Evolutionary conservation across 495 filamentous ascomycete genomes (phyloP).

Genomic region (Podospora pseudocomata): DNA sequence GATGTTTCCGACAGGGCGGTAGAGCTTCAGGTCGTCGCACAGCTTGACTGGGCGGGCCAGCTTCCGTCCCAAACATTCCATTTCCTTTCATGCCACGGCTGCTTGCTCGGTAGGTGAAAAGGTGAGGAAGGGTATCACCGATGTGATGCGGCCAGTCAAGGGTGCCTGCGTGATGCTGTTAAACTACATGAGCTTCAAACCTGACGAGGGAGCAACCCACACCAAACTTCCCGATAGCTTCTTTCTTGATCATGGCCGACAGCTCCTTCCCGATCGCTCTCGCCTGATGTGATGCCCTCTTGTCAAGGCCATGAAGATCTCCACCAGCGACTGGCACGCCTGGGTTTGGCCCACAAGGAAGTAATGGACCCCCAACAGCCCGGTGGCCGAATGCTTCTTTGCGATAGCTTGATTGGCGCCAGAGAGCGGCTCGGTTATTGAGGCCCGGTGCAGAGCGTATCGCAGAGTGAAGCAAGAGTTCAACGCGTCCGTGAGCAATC

Average conservation of each 20-base stretch:
- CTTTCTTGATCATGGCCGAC: not conserved
- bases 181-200: not conserved
- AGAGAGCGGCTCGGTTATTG: not conserved
- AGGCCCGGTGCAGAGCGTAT: not conserved
- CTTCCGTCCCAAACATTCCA: constrained; percentile 35
- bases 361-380: not conserved
- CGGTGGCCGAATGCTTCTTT: not conserved
- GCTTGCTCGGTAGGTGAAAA: constrained; percentile 44
- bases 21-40: constrained; percentile 14
- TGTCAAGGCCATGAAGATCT: not conserved
- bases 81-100: constrained; percentile 45
- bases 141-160: constrained; percentile 42
- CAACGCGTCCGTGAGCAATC: not conserved
- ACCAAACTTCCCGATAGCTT: not conserved
- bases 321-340: not conserved
- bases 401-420: not conserved
- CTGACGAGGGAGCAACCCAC: not conserved
- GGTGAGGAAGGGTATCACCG: constrained; percentile 46
- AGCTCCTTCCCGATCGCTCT: not conserved
- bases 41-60: constrained; percentile 34
- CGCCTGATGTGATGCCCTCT: not conserved
- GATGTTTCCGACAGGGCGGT: constrained; percentile 35
- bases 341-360: constrained; percentile 6
- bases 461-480: not conserved
- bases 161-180: not conserved